Conservation (phyloP, 192 early-diverging fungal species). For the Entomortierella parvispora region DNA sequence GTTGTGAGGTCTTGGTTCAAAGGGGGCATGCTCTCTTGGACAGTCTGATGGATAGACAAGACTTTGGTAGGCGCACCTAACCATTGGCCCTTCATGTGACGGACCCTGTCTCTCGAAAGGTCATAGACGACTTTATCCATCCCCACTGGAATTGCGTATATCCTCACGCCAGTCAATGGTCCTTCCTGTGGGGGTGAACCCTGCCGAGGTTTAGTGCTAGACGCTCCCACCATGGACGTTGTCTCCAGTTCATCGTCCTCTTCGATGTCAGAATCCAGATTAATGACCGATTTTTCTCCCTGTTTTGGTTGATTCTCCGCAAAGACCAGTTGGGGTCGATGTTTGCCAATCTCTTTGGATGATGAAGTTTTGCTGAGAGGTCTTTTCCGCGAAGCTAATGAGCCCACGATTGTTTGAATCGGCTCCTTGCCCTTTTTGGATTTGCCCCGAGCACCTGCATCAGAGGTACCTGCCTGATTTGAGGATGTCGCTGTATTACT, state of each 20-base stretch:
- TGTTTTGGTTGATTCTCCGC: neutral
- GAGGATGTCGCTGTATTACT: too few relatives aligned
- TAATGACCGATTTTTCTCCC: neutral
- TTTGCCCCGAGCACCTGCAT: neutral
- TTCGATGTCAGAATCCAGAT: neutral
- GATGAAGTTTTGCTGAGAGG: neutral
- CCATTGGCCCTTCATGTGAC: slow-evolving; percentile 20
- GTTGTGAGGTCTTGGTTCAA: slow-evolving; percentile 33
- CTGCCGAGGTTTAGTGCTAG: neutral
- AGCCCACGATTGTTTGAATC: neutral
- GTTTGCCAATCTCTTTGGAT: neutral
- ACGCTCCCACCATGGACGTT: neutral
- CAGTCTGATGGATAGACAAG: slow-evolving; percentile 13
- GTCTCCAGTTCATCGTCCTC: neutral
- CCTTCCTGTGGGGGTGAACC: neutral
- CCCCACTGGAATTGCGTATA: slow-evolving; percentile 28
- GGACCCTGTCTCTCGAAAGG: slow-evolving; percentile 14
- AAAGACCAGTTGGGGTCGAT: too few relatives aligned
- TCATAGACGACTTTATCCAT: slow-evolving; percentile 25
- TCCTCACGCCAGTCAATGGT: slow-evolving; percentile 2
- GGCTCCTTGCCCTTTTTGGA: slow-evolving; percentile 17
- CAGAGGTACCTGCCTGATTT: too few relatives aligned
- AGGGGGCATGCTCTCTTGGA: neutral
- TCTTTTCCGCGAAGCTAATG: slow-evolving; percentile 21
- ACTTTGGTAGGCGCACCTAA: slow-evolving; percentile 27